Conservation (phyloP, 768 basidiomycete species). For the Rhodocollybia butyracea region DNA sequence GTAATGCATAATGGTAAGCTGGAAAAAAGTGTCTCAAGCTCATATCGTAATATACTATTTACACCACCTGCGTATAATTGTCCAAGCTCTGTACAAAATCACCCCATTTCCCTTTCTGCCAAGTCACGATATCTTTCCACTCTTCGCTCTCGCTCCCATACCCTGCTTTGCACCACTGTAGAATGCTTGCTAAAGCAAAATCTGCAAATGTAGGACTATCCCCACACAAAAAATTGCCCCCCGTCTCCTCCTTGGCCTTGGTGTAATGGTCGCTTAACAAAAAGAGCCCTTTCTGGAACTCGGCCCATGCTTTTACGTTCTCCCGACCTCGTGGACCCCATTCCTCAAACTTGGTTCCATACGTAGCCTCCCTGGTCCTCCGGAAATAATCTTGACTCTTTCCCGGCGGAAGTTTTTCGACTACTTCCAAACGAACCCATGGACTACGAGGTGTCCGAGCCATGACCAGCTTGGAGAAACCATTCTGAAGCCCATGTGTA, state of each 20-base stretch:
- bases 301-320: conserved; percentile 26
- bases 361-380: conserved; percentile 23
- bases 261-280: conserved; percentile 11
- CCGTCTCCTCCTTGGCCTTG: conserved; percentile 17
- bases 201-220: conserved; percentile 26
- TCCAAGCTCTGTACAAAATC: conserved; percentile 18
- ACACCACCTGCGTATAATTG: conserved; percentile 15
- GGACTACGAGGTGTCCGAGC: conserved; percentile 13
- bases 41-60: background rate
- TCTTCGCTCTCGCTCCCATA: conserved; percentile 23
- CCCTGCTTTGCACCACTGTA: conserved; percentile 21
- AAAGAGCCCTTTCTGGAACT: conserved; percentile 20
- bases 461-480: conserved; percentile 4
- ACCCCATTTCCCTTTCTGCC: conserved; percentile 27
- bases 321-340: conserved; percentile 23
- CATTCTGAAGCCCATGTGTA: conserved; percentile 15
- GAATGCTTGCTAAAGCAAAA: conserved; percentile 21
- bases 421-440: conserved; percentile 11
- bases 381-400: conserved; percentile 32
- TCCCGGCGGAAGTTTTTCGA: conserved; percentile 23
- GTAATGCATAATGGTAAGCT: background rate
- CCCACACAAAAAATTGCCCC: conserved; percentile 23
- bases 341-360: conserved; percentile 31
- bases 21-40: background rate
- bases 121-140: conserved; percentile 26